Conservation (phyloP, 495 filamentous ascomycete species). For the Talaromyces thailandensis region DNA sequence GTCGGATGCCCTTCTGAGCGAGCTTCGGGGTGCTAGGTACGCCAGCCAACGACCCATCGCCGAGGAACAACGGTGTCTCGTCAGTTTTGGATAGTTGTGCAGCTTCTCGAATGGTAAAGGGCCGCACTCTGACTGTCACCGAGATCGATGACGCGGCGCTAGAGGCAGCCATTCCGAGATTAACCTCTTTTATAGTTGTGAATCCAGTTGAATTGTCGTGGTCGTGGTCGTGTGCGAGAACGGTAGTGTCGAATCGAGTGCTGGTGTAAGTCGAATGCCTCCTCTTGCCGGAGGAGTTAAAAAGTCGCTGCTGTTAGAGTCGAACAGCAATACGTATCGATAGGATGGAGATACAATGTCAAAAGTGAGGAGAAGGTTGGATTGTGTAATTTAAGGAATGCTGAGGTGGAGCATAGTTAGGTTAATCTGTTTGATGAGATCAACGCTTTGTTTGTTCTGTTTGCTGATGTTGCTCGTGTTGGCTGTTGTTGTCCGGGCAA, state of each 20-base stretch:
- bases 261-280: neutral
- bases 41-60: conserved; percentile 84
- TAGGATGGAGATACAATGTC: neutral
- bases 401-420: neutral
- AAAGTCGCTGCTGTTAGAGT: neutral
- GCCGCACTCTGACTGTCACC: conserved; percentile 75
- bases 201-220: neutral
- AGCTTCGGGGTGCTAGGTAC: conserved; percentile 72
- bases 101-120: conserved; percentile 68
- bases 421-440: conserved; percentile 2
- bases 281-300: neutral
- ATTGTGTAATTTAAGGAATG: neutral
- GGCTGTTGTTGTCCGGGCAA: conserved; percentile 1
- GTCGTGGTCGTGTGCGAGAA: neutral
- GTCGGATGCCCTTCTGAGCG: conserved; percentile 74
- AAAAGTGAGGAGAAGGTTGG: neutral
- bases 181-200: neutral
- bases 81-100: conserved; percentile 66
- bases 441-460: neutral
- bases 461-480: neutral
- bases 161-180: conserved; percentile 38
- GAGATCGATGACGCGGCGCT: conserved; percentile 65
- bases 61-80: conserved; percentile 84
- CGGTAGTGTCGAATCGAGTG: neutral
- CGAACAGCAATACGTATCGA: neutral